phyloP scores from a whole-genome alignment of 306 rosid genomes.

The Cicer yamashitae region DNA sequence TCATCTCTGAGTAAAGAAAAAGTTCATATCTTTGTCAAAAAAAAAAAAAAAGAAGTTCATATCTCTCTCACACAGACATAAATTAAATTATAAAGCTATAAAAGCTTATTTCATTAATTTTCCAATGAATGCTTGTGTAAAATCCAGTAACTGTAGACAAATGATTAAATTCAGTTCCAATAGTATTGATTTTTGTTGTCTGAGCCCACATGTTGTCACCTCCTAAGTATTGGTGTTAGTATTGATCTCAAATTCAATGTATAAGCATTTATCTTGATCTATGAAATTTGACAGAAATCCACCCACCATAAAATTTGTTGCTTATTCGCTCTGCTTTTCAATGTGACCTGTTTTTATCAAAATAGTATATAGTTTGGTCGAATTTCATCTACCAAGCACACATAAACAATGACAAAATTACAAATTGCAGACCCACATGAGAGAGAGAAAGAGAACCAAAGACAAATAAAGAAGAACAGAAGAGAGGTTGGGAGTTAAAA shows the following conservation, averaged over 20 bases:
- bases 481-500: slow-evolving; percentile 34
- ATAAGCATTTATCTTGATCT: slow-evolving; percentile 27
- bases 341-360: slow-evolving; percentile 24
- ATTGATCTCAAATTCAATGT: slow-evolving; percentile 8
- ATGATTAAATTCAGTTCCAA: neutral
- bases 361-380: slow-evolving; percentile 22
- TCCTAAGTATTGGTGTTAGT: neutral
- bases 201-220: neutral
- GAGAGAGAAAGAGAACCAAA: slow-evolving; percentile 6
- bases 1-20: too few relatives aligned
- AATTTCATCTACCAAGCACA: slow-evolving; percentile 44
- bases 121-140: neutral
- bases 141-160: neutral
- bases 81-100: neutral
- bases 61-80: neutral
- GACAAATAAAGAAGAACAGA: slow-evolving; percentile 25
- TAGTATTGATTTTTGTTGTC: neutral
- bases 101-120: neutral
- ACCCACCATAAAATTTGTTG: slow-evolving; percentile 39
- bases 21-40: too few relatives aligned
- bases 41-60: neutral
- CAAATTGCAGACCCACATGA: slow-evolving; percentile 38
- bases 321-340: slow-evolving; percentile 44
- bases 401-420: slow-evolving; percentile 33
- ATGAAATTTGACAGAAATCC: slow-evolving; percentile 42